These are phyloP conservation scores for Przewalskia tangutica DNA, from an alignment of 257 asterid genomes.

Conservation along the genomic window DNA sequence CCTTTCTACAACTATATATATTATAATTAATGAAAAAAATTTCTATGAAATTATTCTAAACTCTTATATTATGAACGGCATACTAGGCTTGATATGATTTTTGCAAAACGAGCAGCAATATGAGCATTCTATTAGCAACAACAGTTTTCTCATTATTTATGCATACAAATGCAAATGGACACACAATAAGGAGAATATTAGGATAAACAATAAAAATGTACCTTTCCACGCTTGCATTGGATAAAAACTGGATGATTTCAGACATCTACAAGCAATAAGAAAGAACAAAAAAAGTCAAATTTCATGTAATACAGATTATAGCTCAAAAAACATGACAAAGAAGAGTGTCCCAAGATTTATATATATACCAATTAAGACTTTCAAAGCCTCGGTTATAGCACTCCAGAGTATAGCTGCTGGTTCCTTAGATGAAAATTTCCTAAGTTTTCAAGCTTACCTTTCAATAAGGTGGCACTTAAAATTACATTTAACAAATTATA, in stretches of 20 bases:
- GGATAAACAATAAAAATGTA: neutral
- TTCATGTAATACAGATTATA: neutral
- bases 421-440: slow-evolving; percentile 14
- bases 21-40: too few species aligned
- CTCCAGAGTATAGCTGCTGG: slow-evolving; percentile 19
- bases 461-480: neutral
- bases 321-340: neutral
- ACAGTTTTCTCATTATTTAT: neutral
- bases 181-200: neutral
- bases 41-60: too few species aligned
- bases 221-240: slow-evolving; percentile 42
- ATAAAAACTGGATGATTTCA: slow-evolving; percentile 37
- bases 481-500: neutral
- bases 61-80: neutral
- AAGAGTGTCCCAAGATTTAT: neutral
- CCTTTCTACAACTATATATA: too few species aligned
- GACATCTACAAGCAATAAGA: slow-evolving; percentile 19
- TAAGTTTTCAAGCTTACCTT: neutral
- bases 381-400: slow-evolving; percentile 30
- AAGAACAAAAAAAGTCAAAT: neutral
- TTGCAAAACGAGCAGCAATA: neutral
- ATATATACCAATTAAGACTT: slow-evolving; percentile 25
- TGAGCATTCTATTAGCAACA: too few species aligned
- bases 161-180: neutral
- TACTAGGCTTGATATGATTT: neutral